Percentiles rank a stretch among this genome's conserved stretches.
Evolutionary conservation across 768 basidiomycete genomes (phyloP).

Genomic region (Rhizopogon vulgaris): DNA sequence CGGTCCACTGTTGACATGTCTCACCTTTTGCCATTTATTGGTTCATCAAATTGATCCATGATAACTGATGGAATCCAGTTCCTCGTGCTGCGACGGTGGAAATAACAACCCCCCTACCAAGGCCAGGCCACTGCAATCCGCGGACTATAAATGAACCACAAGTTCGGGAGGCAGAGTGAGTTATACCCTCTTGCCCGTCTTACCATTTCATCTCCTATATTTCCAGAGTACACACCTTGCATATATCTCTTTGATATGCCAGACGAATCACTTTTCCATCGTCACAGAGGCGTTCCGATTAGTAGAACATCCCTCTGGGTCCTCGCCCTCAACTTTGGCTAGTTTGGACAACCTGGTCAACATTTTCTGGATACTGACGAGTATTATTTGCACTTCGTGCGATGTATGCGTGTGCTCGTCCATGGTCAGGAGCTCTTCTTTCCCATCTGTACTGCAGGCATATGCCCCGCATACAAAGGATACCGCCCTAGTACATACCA

Average conservation of each 20-base stretch:
- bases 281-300: neutral
- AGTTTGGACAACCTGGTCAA: neutral
- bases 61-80: neutral
- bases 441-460: constrained; percentile 29
- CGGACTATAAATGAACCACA: neutral
- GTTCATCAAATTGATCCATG: neutral
- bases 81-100: neutral
- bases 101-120: neutral
- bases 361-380: neutral
- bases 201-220: neutral
- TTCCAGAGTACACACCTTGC: neutral
- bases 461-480: constrained; percentile 25
- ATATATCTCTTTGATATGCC: neutral
- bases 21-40: neutral
- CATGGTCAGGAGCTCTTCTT: constrained; percentile 32
- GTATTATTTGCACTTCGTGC: neutral
- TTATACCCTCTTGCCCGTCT: neutral
- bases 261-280: neutral
- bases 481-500: constrained; percentile 39
- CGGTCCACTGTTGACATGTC: neutral
- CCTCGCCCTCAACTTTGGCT: neutral
- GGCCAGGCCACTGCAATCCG: neutral
- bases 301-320: neutral
- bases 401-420: constrained; percentile 20
- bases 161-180: neutral